phyloP scores from a whole-genome alignment of 305 asterid genomes.

The Salvia sclarea region DNA sequence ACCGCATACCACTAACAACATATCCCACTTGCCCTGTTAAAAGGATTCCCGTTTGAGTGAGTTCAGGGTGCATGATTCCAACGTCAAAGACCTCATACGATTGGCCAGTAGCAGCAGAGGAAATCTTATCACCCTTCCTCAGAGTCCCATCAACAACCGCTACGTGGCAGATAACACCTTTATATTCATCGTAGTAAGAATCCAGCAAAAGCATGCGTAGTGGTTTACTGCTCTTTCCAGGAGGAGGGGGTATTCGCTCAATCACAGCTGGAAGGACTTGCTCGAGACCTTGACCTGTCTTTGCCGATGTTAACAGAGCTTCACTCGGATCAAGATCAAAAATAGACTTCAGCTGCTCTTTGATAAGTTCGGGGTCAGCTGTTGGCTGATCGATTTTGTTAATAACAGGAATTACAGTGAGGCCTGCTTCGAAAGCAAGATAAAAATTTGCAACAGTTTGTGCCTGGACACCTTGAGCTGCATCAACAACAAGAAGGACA shows the following conservation, averaged over 20 bases:
- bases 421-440: slow-evolving; percentile 92
- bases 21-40: slow-evolving; percentile 97
- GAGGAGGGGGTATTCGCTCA: slow-evolving; percentile 90
- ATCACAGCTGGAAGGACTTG: slow-evolving; percentile 95
- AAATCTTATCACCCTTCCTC: slow-evolving; percentile 85
- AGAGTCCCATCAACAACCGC: slow-evolving; percentile 93
- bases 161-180: slow-evolving; percentile 98
- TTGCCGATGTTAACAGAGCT: slow-evolving; percentile 88
- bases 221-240: slow-evolving; percentile 59
- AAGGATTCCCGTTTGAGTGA: slow-evolving; percentile 80
- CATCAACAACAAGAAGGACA: slow-evolving; percentile 94
- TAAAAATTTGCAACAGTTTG: slow-evolving; percentile 97
- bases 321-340: slow-evolving; percentile 88
- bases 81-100: slow-evolving; percentile 83
- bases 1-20: slow-evolving; percentile 92
- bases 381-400: slow-evolving; percentile 99
- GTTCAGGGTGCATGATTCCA: slow-evolving; percentile 97
- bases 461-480: slow-evolving; percentile 99
- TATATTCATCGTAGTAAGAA: slow-evolving; percentile 92
- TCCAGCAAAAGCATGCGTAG: slow-evolving; percentile 92
- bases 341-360: slow-evolving; percentile 88
- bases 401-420: slow-evolving; percentile 76
- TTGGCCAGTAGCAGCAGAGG: slow-evolving; percentile 90
- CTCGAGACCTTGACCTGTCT: slow-evolving; percentile 91
- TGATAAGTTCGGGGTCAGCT: slow-evolving; percentile 92